A percentile compares a stretch with the other conserved stretches of the same genome.
Conservation (phyloP, 148 eudicot species). For the Spergularia bocconei region DNA sequence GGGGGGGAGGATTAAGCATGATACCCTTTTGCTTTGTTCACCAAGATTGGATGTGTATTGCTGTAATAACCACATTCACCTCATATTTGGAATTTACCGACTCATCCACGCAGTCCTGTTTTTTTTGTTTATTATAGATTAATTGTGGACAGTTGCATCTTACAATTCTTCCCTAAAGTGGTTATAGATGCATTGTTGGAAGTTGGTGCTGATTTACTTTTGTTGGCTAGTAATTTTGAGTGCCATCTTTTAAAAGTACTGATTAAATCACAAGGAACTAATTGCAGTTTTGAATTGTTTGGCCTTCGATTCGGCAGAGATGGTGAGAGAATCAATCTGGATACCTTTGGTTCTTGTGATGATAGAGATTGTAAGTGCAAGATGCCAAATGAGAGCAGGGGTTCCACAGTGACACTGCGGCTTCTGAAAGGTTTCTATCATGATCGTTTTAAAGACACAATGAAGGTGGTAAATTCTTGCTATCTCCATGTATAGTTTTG, state of each 20-base stretch:
- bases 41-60: background rate
- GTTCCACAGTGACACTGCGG: conserved; percentile 44
- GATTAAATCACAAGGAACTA: background rate
- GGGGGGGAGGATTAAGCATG: background rate
- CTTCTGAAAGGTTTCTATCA: conserved; percentile 81
- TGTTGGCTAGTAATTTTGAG: no score
- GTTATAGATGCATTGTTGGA: background rate
- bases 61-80: background rate
- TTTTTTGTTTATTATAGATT: background rate
- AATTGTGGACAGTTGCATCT: background rate
- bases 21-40: background rate
- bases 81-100: background rate
- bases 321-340: conserved; percentile 63
- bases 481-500: background rate
- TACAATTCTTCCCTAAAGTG: background rate
- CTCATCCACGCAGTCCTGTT: no score
- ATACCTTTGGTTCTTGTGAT: conserved; percentile 50
- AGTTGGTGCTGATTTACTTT: background rate
- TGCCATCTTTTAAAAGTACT: no score
- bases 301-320: conserved; percentile 43
- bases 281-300: background rate
- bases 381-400: conserved; percentile 23
- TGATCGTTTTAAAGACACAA: conserved; percentile 53
- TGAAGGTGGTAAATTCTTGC: conserved; percentile 46
- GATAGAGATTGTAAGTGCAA: conserved; percentile 68